Base-by-base conservation (phyloP, 805 yeast genomes). In the Yamadazyma sp. region DNA sequence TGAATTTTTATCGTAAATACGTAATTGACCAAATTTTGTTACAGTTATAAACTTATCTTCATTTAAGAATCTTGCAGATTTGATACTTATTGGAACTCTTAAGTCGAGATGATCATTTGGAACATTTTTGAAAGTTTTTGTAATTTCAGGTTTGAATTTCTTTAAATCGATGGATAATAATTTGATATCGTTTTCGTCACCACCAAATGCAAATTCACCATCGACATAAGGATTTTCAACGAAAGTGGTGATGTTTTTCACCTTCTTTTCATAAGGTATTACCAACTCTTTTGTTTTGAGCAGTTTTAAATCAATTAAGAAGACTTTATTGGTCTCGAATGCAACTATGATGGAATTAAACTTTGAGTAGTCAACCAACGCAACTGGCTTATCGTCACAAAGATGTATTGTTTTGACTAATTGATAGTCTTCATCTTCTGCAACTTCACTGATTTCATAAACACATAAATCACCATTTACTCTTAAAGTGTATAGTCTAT, bases 21-120 rank as follows among this genome's bases (percentile, higher is more conserved):
- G 75, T 25, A 87, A 56, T 49, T 84, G 85, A 0, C 96, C 96
- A 45, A 79, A 75, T 36, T 76, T 64, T 4, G 98, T 86, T 3
- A 82, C 73, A 0, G 88, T 73, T 7, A 83, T 65, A 19, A 87
- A 60, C 31, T 72, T 62, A 6, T 63, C 29, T 24, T 31, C 56
- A 15, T 45, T 58, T 30, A 70, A 36, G 48, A 80, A 76, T 35
- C 64, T 55, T 30, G 87, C 68, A 36, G 73, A 70, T 4, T 79
- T 73, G 25, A 86, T 72, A 85, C 94, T 82, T 8, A 91, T 75
- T 4, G 95, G 96, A 5, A 81, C 93, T 39, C 88, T 72, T 43
- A 93, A 62, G 48, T 85, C 94, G 19, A 91, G 61, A 43, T 73
- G 76, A 58, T 83, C 85, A 48, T 86, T 80, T 40, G 82, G 77